Evolutionary conservation across 257 asterid genomes (phyloP), one percentile per base, ranked within the genome.

Genomic region (Petunia secreta): DNA sequence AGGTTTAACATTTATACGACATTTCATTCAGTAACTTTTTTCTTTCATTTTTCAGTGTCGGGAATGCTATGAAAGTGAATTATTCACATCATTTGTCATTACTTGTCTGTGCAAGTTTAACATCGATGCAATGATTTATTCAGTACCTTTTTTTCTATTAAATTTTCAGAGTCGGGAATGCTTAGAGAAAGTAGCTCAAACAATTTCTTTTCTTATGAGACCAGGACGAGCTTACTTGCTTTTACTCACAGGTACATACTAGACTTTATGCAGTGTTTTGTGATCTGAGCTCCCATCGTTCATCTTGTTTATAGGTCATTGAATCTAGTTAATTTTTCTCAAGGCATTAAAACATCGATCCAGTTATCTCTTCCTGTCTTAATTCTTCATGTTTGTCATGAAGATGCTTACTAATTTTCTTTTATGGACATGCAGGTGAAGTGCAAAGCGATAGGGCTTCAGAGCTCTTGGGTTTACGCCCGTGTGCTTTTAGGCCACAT

Each of bases 401-500:
- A 46, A 46, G 0, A 4, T 69, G 41, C 5, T 46, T 1, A 9
- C 16, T 46, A 69, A 25, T 69, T 69, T 25, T 25, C 25, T 25
- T 25, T 25, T 25, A 25, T 25, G 25, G 25, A 25, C 25, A 25
- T 38, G 83, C 81, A 94, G 99, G 99, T 59, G 91, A 83, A 83
- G 99, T 94, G 84, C 99, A 96, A 82, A 90, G 66, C 81, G 90
- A 86, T 59, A 88, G 87, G 62, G 97, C 97, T 79, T 94, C 86
- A 8, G 90, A 91, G 87, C 91, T 96, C 77, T 83, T 96, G 83
- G 93, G 91, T 68, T 80, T 96, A 82, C 92, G 79, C 3, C 91
- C 98, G n/a, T 96, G 99, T 80, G 87, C 91, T 71, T 96, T 96
- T 86, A 89, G 88, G 69, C 99, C 99, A 43, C 93, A 87, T 78